phyloP scores from a whole-genome alignment of 2,329 filamentous ascomycete genomes.

The Lachnellula willkommii region DNA sequence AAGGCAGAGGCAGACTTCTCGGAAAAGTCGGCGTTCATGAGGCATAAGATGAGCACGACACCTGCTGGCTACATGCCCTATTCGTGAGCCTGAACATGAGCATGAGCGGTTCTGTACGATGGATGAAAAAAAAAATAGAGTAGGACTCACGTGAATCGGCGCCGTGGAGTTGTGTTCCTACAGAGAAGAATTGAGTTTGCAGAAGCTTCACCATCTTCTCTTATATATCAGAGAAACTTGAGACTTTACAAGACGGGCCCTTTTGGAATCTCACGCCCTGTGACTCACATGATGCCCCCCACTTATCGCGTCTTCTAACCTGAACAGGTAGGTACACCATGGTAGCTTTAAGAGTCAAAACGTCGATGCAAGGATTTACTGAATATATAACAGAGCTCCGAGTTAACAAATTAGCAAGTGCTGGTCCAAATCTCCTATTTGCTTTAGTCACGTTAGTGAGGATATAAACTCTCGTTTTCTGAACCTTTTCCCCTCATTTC shows the following conservation, averaged over 20 bases:
- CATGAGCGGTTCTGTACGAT: not conserved
- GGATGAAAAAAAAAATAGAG: not conserved
- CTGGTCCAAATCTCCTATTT: too few relatives aligned
- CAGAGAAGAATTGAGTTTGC: not conserved
- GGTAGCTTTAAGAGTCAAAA: too few relatives aligned
- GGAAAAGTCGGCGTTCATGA: slow-evolving; percentile 5
- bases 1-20: slow-evolving; percentile 1
- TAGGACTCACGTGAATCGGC: not conserved
- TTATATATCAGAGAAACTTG: too few relatives aligned
- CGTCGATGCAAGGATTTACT: too few relatives aligned
- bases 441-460: not conserved
- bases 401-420: too few relatives aligned
- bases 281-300: not conserved
- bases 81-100: not conserved
- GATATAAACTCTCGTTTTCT: not conserved
- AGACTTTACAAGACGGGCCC: too few relatives aligned
- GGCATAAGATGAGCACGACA: slow-evolving; percentile 4
- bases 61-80: slow-evolving; percentile 4
- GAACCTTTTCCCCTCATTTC: not conserved
- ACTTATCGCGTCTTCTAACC: not conserved
- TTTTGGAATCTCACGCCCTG: not conserved
- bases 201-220: not conserved
- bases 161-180: too few relatives aligned
- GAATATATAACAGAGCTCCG: too few relatives aligned
- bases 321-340: too few relatives aligned